Evolutionary conservation across 495 filamentous ascomycete genomes (phyloP).

Genomic region (Cryomyces minteri): DNA sequence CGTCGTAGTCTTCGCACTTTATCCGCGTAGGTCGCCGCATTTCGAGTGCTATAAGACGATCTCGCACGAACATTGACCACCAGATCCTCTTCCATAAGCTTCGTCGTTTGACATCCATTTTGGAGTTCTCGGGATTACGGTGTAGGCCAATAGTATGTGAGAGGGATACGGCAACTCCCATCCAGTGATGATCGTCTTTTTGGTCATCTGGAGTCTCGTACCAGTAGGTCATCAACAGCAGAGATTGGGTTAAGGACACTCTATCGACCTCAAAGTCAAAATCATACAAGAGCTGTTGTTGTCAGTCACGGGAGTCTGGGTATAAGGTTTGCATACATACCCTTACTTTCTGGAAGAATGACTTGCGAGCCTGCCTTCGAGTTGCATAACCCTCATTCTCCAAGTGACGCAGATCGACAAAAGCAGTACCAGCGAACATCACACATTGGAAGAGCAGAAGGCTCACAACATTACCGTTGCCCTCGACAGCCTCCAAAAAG

Average conservation of each 20-base stretch:
- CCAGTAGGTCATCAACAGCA: constrained; percentile 80
- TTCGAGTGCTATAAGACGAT: constrained; percentile 71
- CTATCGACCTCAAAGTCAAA: constrained; percentile 70
- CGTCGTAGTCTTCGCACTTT: constrained; percentile 77
- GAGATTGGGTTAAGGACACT: constrained; percentile 57
- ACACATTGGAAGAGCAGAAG: constrained; percentile 63
- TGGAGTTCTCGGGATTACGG: constrained; percentile 56
- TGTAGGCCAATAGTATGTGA: constrained; percentile 74
- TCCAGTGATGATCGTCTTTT: constrained; percentile 87
- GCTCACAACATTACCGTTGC: constrained; percentile 44
- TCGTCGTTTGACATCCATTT: constrained; percentile 49
- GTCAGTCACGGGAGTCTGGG: background rate
- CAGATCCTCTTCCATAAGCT: constrained; percentile 80
- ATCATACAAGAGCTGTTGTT: constrained; percentile 44
- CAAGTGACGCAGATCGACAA: constrained; percentile 52
- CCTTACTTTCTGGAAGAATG: constrained; percentile 59
- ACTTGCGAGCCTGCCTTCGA: constrained; percentile 51
- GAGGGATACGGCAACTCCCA: constrained; percentile 68
- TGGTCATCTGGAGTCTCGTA: constrained; percentile 80
- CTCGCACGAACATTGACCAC: constrained; percentile 89
- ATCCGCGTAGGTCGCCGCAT: constrained; percentile 81
- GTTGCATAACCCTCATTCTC: constrained; percentile 46
- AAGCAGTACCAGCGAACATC: constrained; percentile 61
- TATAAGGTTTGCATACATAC: constrained; percentile 24
- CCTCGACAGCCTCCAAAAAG: constrained; percentile 45